Conservation (phyloP, 176 grass and related monocot species). For the Puya raimondii region DNA sequence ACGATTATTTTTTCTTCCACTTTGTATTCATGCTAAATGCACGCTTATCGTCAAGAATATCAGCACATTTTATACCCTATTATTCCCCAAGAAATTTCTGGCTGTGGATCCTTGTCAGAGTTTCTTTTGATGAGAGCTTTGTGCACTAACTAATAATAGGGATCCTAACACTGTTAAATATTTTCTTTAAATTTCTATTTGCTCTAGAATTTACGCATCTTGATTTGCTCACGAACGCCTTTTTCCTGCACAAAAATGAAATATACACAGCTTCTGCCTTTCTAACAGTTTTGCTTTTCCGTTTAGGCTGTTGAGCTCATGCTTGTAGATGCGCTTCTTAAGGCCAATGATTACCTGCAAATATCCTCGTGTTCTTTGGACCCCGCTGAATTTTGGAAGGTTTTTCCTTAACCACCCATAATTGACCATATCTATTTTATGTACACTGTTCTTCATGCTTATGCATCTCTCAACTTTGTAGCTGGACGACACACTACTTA, state of each 20-base stretch:
- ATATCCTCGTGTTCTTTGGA: constrained; percentile 72
- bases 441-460: constrained; percentile 2
- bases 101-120: too few species aligned
- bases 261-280: neutral
- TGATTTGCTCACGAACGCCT: too few species aligned
- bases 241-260: neutral
- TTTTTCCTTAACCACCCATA: constrained; percentile 20
- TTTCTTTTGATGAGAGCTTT: too few species aligned
- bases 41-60: too few species aligned
- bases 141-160: too few species aligned
- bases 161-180: too few species aligned
- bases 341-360: constrained; percentile 68
- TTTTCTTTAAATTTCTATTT: too few species aligned
- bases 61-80: too few species aligned
- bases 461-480: constrained; percentile 20
- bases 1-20: too few species aligned
- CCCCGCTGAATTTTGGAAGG: constrained; percentile 89
- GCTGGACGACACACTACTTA: constrained; percentile 91
- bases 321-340: constrained; percentile 69
- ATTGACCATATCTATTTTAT: constrained; percentile 11
- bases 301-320: constrained; percentile 80
- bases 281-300: constrained; percentile 24
- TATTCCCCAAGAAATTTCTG: too few species aligned
- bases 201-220: too few species aligned
- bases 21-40: too few species aligned